These are phyloP conservation scores for Cardamine occulta DNA, from an alignment of 345 rosid species.

Conservation along the genomic window DNA sequence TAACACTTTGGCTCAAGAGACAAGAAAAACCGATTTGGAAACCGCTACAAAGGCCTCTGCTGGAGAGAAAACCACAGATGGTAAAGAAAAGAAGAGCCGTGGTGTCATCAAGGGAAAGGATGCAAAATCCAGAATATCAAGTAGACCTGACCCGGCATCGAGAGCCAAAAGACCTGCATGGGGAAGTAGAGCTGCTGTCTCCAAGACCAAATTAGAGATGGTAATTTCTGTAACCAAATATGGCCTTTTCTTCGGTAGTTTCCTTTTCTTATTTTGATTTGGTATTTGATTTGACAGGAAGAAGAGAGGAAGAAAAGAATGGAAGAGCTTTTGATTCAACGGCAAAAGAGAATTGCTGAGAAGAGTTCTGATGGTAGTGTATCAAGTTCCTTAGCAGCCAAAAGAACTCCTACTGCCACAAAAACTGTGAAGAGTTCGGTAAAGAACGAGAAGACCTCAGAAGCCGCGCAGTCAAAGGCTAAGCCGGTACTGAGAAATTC, in stretches of 20 bases:
- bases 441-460: slow-evolving; percentile 52
- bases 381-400: slow-evolving; percentile 42
- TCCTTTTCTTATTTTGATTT: slow-evolving; percentile 20
- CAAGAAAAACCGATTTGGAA: slow-evolving; percentile 43
- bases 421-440: slow-evolving; percentile 36
- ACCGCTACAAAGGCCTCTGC: slow-evolving; percentile 40
- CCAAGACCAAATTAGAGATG: slow-evolving; percentile 67
- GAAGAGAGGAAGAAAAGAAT: slow-evolving; percentile 78
- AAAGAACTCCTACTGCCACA: slow-evolving; percentile 49
- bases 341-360: slow-evolving; percentile 95
- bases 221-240: slow-evolving; percentile 43
- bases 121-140: slow-evolving; percentile 55
- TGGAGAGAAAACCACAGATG: slow-evolving; percentile 45
- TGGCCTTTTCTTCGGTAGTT: slow-evolving; percentile 7
- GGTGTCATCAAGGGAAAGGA: slow-evolving; percentile 53
- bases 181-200: slow-evolving; percentile 60
- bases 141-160: slow-evolving; percentile 55
- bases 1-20: slow-evolving; percentile 50
- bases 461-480: slow-evolving; percentile 48
- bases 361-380: slow-evolving; percentile 62
- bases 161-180: slow-evolving; percentile 62
- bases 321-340: slow-evolving; percentile 73
- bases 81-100: slow-evolving; percentile 47
- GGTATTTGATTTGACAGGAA: slow-evolving; percentile 57
- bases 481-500: slow-evolving; percentile 75